These are phyloP conservation scores for Prorocentrum cordatum DNA, from an alignment of 169 alveolate species.

Conservation along the genomic window DNA sequence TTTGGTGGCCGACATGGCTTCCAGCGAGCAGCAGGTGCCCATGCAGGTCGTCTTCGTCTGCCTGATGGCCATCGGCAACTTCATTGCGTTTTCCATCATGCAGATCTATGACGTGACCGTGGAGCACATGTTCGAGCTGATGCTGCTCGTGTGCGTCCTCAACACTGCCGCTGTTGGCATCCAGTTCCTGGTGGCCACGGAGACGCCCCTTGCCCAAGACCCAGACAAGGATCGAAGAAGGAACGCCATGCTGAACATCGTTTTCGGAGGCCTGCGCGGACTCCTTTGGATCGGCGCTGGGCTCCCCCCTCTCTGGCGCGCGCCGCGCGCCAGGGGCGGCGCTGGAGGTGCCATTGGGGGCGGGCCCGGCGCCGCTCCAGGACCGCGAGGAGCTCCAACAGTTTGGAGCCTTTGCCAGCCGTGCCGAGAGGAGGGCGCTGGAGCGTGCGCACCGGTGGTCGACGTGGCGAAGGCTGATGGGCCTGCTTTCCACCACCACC, in stretches of 20 bases:
- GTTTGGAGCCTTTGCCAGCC: no score
- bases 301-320: background rate
- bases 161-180: conserved; percentile 4
- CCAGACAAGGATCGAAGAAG: background rate
- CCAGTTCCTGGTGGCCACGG: conserved; percentile 26
- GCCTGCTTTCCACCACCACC: no score
- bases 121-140: conserved; percentile 1
- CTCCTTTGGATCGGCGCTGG: background rate
- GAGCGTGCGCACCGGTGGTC: background rate
- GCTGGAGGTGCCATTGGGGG: background rate
- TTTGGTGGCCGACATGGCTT: conserved; percentile 24
- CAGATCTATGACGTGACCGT: conserved; percentile 15
- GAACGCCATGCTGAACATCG: background rate
- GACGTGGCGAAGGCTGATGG: no score
- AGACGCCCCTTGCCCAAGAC: background rate
- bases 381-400: background rate
- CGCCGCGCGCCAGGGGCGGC: background rate
- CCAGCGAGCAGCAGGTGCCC: conserved; percentile 38
- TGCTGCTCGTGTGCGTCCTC: conserved; percentile 2
- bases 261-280: background rate
- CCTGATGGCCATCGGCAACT: conserved; percentile 32
- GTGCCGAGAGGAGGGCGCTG: background rate
- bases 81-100: conserved; percentile 27
- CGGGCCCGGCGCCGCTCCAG: background rate
- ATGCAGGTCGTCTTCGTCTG: conserved; percentile 42